Evolutionary conservation across 2,329 filamentous ascomycete species (phyloP), one percentile per base, ranked within the genome.

Genomic region (Cladosporium sp.): DNA sequence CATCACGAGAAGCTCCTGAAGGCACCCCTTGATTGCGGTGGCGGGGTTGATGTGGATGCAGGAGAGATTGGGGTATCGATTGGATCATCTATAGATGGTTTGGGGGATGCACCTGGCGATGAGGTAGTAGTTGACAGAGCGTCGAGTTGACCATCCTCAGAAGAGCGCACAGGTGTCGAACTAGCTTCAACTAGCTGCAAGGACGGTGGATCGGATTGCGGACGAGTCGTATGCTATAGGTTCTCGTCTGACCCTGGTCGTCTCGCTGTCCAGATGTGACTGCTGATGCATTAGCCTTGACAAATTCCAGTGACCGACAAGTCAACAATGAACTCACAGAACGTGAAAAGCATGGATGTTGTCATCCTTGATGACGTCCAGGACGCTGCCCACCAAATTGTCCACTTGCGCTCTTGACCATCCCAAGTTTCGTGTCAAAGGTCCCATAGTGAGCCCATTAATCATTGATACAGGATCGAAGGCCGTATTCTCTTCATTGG

Each of bases 401-500:
- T 83, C 80, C 57, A 96, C 88, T 68, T 91, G 77, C 41, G 76
- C 82, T 55, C 81, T 75, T 52, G 83, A 81, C 86, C 87, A 92
- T 36, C 80, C 78, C 62, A 87, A 86, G 51, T 88, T 82, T 66
- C 88, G 85, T 54, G 86, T 89, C 74, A 97, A 84, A 28, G 74
- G 69, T 26, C 68, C 66, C 73, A 75, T 72, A 30, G 69, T 69
- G 38, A 76, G 68, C 15, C 71, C 74, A 21, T 68, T 71, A 68
- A 73, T 72, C 54, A 60, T 64, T 14, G 55, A 51, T 4, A 60
- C 63, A 41, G 85, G 90, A 73, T 95, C 78, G 70, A 89, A 90
- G 72, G 96, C 82, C 14, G 89, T 88, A 71, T 32, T 57, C 36
- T 51, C 30, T 92, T 87, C 59, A 12, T 85, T 88, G 71, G 97